Conservation (phyloP, 228 moss, liverwort and hornwort species). For the Sphagnum magellanicum region DNA sequence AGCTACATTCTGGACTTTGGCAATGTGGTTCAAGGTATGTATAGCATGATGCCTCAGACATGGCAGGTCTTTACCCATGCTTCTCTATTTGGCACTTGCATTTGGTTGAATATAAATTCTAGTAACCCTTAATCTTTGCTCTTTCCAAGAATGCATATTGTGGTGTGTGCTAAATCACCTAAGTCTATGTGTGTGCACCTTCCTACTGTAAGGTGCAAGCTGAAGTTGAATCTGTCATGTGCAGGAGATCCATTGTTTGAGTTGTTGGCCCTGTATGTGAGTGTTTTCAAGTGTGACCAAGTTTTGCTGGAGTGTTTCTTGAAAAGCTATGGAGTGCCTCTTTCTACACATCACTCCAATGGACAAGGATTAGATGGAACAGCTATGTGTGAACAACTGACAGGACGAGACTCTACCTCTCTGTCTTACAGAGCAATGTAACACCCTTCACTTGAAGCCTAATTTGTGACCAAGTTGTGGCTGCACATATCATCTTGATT, state of each 20-base stretch:
- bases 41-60: background rate
- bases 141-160: background rate
- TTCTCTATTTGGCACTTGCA: background rate
- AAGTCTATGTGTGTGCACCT: background rate
- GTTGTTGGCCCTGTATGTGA: conserved; percentile 61
- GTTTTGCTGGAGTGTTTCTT: conserved; percentile 45
- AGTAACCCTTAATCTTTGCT: background rate
- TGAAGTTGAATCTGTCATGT: background rate
- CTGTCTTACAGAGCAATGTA: conserved; percentile 95
- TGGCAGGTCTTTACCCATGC: background rate
- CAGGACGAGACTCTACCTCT: conserved; percentile 20
- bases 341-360: conserved; percentile 21
- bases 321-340: conserved; percentile 57
- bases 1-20: conserved; percentile 78
- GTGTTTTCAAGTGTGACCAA: conserved; percentile 54
- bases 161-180: background rate
- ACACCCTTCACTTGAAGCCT: conserved; percentile 1
- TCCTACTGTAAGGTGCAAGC: background rate
- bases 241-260: conserved; percentile 86
- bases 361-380: conserved; percentile 11
- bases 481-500: conserved; percentile 5
- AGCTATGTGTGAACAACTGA: conserved; percentile 7
- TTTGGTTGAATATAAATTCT: background rate
- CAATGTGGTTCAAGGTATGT: conserved; percentile 69
- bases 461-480: background rate